Evolutionary conservation across 1,284 basidiomycete genomes (phyloP), one percentile per base, ranked within the genome.

Genomic region (Stygiomarasmius scandens): DNA sequence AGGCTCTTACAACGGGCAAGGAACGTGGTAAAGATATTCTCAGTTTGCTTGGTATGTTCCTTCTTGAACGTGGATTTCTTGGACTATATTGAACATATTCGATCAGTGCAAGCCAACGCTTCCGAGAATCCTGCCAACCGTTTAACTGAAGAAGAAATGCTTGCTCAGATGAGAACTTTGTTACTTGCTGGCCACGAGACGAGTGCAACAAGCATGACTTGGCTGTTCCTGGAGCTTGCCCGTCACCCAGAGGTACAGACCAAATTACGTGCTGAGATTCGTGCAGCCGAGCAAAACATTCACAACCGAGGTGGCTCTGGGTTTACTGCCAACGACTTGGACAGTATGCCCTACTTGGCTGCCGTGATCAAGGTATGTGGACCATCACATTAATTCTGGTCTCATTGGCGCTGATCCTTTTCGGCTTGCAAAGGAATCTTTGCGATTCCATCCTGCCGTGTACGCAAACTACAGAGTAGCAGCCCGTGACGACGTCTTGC

Each of bases 361-460:
- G 78, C 79, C 24, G 74, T 81, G 41, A 71, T 80, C 38, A 80
- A 81, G 69, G 78, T 76, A 49, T 24, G 59, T 61, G 10, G 27
- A 22, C 29, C 8, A 20, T 10, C 11, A 8, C 46, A 36, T 23
- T 41, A 19, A n/a, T 24, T 6, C 5, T 16, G 19, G 41, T 20
- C 16, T 34, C 54, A 6, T 36, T 22, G 36, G 3, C n/a, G n/a
- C n/a, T n/a, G 19, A 3, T 12, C 9, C 19, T 11, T 12, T 6
- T 29, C 20, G 16, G 5, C 16, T 8, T 41, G 14, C 16, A 41
- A 23, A 80, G 78, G 79, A 81, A 67, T 74, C 72, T 9, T 72
- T 80, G 70, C 71, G 79, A 25, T 74, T 74, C 44, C 76, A 80
- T 62, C 77, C 78, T 10, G 77, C 76, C 0, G 58, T 77, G 48